These are phyloP conservation scores for Mucor racemosus DNA, from an alignment of 371 early-diverging fungal genomes.

Conservation along the genomic window DNA sequence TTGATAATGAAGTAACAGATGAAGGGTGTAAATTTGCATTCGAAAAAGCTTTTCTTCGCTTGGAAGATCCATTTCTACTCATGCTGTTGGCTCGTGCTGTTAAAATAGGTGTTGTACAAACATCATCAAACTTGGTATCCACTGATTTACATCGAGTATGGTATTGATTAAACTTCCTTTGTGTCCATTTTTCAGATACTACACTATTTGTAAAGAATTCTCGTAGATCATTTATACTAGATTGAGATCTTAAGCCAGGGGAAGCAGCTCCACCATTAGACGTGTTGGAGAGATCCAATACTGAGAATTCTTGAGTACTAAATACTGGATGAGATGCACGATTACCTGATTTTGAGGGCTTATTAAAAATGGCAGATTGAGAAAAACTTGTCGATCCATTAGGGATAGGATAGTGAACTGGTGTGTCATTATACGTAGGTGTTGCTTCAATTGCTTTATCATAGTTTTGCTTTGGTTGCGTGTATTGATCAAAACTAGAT, in stretches of 20 bases:
- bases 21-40: constrained; percentile 8
- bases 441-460: constrained; percentile 4
- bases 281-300: neutral
- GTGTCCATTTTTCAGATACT: constrained; percentile 24
- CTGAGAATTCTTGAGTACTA: constrained; percentile 3
- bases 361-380: constrained; percentile 28
- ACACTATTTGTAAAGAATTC: constrained; percentile 22
- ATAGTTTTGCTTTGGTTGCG: neutral
- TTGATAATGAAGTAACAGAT: constrained; percentile 10
- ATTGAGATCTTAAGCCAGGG: constrained; percentile 22
- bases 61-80: constrained; percentile 9
- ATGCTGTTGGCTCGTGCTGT: constrained; percentile 24
- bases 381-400: constrained; percentile 24
- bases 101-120: constrained; percentile 30
- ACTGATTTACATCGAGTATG: constrained; percentile 23
- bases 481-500: constrained; percentile 30
- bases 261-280: constrained; percentile 1
- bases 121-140: constrained; percentile 28
- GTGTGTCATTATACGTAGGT: neutral
- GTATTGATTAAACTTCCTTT: constrained; percentile 22
- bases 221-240: constrained; percentile 25
- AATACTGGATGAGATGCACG: constrained; percentile 24
- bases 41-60: neutral
- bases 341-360: constrained; percentile 5
- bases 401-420: constrained; percentile 22